Conservation (phyloP, 2,329 filamentous ascomycete species). For the Zymoseptoria tritici region DNA sequence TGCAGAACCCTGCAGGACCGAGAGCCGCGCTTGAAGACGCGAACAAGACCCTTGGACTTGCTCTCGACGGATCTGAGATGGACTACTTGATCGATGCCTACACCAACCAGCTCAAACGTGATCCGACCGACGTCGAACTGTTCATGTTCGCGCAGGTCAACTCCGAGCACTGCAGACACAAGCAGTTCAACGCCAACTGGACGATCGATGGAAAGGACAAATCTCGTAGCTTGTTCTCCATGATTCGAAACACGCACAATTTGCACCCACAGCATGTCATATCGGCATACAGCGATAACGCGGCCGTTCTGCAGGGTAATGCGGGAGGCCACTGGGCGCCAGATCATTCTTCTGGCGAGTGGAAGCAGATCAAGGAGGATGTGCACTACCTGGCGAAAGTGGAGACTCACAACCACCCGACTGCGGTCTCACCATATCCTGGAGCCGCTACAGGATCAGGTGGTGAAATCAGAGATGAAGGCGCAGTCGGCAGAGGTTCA, state of each 20-base stretch:
- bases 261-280: slow-evolving; percentile 72
- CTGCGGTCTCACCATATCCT: slow-evolving; percentile 85
- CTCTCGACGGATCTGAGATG: slow-evolving; percentile 81
- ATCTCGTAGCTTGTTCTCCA: slow-evolving; percentile 76
- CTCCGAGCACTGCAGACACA: slow-evolving; percentile 83
- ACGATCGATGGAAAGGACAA: slow-evolving; percentile 81
- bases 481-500: slow-evolving; percentile 86
- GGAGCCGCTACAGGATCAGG: slow-evolving; percentile 93
- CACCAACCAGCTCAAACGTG: slow-evolving; percentile 54
- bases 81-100: slow-evolving; percentile 88
- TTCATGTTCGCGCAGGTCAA: slow-evolving; percentile 99
- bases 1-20: slow-evolving; percentile 45
- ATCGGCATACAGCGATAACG: slow-evolving; percentile 95
- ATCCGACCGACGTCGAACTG: slow-evolving; percentile 82
- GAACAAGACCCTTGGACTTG: slow-evolving; percentile 76
- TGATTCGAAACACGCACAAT: slow-evolving; percentile 93
- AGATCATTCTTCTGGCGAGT: slow-evolving; percentile 75
- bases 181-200: slow-evolving; percentile 96
- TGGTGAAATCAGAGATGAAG: slow-evolving; percentile 92
- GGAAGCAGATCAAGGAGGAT: slow-evolving; percentile 77
- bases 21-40: slow-evolving; percentile 69
- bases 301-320: slow-evolving; percentile 76
- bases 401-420: slow-evolving; percentile 96
- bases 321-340: slow-evolving; percentile 77
- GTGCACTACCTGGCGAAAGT: slow-evolving; percentile 90